Conservation (phyloP, 768 basidiomycete genomes). For the Macrolepiota fuliginosa region DNA sequence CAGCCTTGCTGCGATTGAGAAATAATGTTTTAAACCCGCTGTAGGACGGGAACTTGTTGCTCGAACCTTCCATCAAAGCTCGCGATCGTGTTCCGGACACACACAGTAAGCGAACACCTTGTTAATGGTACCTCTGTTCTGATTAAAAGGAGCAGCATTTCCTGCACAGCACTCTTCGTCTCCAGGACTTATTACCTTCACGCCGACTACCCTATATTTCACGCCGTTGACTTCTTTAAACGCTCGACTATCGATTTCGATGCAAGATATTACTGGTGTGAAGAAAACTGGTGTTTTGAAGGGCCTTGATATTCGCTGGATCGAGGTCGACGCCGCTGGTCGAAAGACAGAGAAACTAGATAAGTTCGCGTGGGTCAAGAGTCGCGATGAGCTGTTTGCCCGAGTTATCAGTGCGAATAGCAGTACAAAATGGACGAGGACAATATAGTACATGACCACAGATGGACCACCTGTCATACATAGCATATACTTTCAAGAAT, state of each 20-base stretch:
- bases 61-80: not conserved
- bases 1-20: not conserved
- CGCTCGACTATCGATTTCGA: conserved; percentile 44
- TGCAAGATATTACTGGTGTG: conserved; percentile 48
- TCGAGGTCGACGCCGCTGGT: conserved; percentile 22
- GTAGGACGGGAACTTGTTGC: not conserved
- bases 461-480: no score
- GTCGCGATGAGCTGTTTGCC: conserved; percentile 66
- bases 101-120: not conserved
- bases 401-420: conserved; percentile 44
- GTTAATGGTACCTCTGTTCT: no score
- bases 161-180: conserved; percentile 53
- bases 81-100: not conserved
- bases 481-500: no score
- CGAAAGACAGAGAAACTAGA: conserved; percentile 42
- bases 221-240: conserved; percentile 48
- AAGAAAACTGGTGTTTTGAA: conserved; percentile 55
- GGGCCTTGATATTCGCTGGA: conserved; percentile 51
- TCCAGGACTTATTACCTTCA: conserved; percentile 62
- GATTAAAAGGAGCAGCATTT: conserved; percentile 40
- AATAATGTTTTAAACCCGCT: not conserved
- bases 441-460: not conserved
- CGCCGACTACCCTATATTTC: conserved; percentile 46
- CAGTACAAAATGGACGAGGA: not conserved
- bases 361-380: conserved; percentile 57